These are phyloP conservation scores for Bauhinia variegata DNA, from an alignment of 306 rosid species.

Conservation along the genomic window DNA sequence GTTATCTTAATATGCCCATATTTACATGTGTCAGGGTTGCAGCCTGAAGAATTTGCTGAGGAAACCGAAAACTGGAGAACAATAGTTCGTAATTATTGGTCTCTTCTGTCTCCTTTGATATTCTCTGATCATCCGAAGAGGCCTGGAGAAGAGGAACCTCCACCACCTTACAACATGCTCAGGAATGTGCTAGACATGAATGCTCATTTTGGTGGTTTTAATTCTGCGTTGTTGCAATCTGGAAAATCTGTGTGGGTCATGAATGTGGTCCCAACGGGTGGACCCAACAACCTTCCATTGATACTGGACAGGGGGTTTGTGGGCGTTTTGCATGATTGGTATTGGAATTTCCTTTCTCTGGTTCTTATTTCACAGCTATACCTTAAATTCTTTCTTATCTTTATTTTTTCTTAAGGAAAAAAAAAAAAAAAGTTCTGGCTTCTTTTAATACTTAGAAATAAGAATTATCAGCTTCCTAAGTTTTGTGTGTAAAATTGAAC, in stretches of 20 bases:
- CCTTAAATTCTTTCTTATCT: conserved; percentile 15
- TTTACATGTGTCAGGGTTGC: conserved; percentile 67
- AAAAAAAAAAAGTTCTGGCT: too few species aligned
- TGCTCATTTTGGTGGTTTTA: conserved; percentile 88
- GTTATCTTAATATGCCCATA: conserved; percentile 31
- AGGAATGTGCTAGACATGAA: conserved; percentile 98
- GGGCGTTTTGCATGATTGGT: conserved; percentile 97
- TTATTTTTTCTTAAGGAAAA: too few species aligned
- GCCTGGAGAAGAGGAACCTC: conserved; percentile 99
- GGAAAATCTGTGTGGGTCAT: conserved; percentile 96
- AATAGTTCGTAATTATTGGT: conserved; percentile 87
- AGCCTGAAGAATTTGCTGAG: conserved; percentile 72
- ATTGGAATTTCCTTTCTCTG: conserved; percentile 41
- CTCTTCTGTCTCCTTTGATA: conserved; percentile 91
- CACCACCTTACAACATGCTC: conserved; percentile 97
- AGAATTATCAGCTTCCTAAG: too few species aligned
- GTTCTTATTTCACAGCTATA: conserved; percentile 13
- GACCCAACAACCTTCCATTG: conserved; percentile 79
- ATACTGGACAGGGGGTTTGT: conserved; percentile 91
- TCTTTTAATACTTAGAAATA: too few species aligned
- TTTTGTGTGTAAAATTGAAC: conserved; percentile 8
- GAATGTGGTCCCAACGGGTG: conserved; percentile 84
- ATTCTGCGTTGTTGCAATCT: conserved; percentile 82
- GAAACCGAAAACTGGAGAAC: conserved; percentile 69
- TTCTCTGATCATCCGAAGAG: conserved; percentile 99